Evolutionary conservation across 108 stramenopile genomes (phyloP), one percentile per base, ranked within the genome.

Genomic region (Skeletonema tropicum): DNA sequence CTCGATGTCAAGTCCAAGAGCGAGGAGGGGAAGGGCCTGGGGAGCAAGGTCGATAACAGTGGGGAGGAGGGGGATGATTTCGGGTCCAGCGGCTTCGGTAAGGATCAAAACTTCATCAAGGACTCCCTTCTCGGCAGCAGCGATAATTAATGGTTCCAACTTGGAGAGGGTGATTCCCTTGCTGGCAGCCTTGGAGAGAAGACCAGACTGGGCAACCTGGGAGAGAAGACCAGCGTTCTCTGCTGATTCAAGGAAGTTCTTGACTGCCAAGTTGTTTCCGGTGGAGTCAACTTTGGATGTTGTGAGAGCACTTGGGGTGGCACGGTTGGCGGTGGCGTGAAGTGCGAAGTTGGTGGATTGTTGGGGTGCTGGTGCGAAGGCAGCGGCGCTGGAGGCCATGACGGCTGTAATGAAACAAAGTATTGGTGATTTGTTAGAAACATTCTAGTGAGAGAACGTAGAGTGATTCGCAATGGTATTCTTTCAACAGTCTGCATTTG

Each of bases 261-360:
- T 92, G 23, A 95, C 90, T 33, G 90, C 90, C 66, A 93, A 58
- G 71, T 95, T 95, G 79, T 95, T 95, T 78, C 94, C 94, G 42
- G 83, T 66, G 30, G 75, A 48, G 73, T 94, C 94, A 55, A 85
- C 85, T 59, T 88, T 86, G 45, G 85, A 79, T 31, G 82, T 84
- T 49, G 77, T 72, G 32, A 83, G 67, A 33, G 82, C 80, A n/a
- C 66, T 48, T 23, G 79, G 78, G 3, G 68, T 32, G 15, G 79
- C 72, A 49, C 78, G 76, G 61, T 71, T 82, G 68, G 75, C 72
- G 12, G 64, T 73, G 65, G 77, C 73, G 48, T 80, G 70, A 45
- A 79, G 77, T 25, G 77, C 77, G 13, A 66, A 45, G 41, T 68
- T 74, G 66, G 82, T 49, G 14, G 73, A 33, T 52, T 78, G 85